Percentiles rank a stretch among this genome's conserved stretches.
These are phyloP conservation scores for Circinella minor DNA, from an alignment of 371 early-diverging fungal genomes.

Conservation along the genomic window DNA sequence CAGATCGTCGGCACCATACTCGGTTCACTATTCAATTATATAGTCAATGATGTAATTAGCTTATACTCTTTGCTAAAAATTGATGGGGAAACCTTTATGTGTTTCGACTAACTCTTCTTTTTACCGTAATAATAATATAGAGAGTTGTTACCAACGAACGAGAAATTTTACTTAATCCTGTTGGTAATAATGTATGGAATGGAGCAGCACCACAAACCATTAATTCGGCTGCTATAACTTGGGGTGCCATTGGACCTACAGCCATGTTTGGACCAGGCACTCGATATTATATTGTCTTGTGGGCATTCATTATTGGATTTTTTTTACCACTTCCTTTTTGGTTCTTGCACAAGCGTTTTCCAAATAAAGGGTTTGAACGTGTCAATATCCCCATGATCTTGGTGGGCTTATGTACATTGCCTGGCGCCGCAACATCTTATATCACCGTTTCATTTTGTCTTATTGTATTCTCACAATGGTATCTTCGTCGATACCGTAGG, in stretches of 20 bases:
- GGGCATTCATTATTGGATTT: constrained; percentile 55
- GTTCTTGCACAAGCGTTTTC: constrained; percentile 49
- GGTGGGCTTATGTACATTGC: constrained; percentile 45
- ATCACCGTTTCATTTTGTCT: constrained; percentile 44
- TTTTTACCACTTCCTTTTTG: constrained; percentile 51
- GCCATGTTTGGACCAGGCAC: constrained; percentile 51
- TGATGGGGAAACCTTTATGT: no score
- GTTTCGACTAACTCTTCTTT: no score
- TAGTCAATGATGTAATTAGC: constrained; percentile 43
- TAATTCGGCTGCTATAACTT: constrained; percentile 65
- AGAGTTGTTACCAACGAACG: constrained; percentile 49
- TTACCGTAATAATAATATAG: constrained; percentile 9
- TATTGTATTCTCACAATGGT: constrained; percentile 49
- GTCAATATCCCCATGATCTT: constrained; percentile 55
- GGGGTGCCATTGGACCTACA: constrained; percentile 63
- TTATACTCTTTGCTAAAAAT: no score
- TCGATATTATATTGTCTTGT: constrained; percentile 46
- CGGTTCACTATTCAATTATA: constrained; percentile 59
- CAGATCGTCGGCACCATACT: constrained; percentile 69
- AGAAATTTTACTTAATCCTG: constrained; percentile 41
- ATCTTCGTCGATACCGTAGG: constrained; percentile 45
- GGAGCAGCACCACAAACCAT: constrained; percentile 56
- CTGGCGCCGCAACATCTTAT: constrained; percentile 48
- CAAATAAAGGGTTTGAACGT: constrained; percentile 34
- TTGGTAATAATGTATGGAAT: constrained; percentile 58